Evolutionary conservation across 495 filamentous ascomycete species (phyloP), one percentile per base, ranked within the genome.

Genomic region (Tuber brumale): DNA sequence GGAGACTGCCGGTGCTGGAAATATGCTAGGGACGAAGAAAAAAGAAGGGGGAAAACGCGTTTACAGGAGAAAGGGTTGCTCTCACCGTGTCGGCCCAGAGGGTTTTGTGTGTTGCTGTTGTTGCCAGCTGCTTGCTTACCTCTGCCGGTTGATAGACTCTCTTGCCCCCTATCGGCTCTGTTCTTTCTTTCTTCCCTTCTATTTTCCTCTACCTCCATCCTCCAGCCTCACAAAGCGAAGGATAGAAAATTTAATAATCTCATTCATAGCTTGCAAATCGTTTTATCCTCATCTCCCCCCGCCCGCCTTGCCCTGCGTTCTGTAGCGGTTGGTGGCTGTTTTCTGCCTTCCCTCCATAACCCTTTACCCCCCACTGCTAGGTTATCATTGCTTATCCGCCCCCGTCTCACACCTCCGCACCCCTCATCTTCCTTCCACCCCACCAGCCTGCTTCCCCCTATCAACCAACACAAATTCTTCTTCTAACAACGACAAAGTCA

Each of bases 401-500:
- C 72, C 73, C 78, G 76, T 61, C 76, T 73, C 41, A 31, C 41
- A 42, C 69, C 74, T 71, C 61, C 69, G 35, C 77, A 79, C 78
- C 78, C 78, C 78, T 79, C 78, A 80, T 80, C 78, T 71, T 79
- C 76, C 74, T 48, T 43, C 75, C 70, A 76, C 78, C 78, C 78
- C 78, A 80, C 78, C 77, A 79, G 70, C 70, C 73, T 75, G 46
- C 75, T 73, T 73, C 76, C 45, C 12, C 27, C 27, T 35, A 66
- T 66, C 57, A 77, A 71, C 77, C 46, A 74, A 72, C 48, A 76
- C 74, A 46, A 70, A 35, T 66, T 83, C 82, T 81, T 82, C 82
- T 83, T 84, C 83, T 75, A 82, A 82, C 78, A 80, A 76, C 69
- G 51, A 76, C 81, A 80, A 76, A 79, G 75, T 82, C 77, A 80